Percentiles rank a stretch among this genome's conserved stretches.
These are phyloP conservation scores for Ceratobasidium sp. DNA, from an alignment of 1,284 basidiomycete species.

Conservation along the genomic window DNA sequence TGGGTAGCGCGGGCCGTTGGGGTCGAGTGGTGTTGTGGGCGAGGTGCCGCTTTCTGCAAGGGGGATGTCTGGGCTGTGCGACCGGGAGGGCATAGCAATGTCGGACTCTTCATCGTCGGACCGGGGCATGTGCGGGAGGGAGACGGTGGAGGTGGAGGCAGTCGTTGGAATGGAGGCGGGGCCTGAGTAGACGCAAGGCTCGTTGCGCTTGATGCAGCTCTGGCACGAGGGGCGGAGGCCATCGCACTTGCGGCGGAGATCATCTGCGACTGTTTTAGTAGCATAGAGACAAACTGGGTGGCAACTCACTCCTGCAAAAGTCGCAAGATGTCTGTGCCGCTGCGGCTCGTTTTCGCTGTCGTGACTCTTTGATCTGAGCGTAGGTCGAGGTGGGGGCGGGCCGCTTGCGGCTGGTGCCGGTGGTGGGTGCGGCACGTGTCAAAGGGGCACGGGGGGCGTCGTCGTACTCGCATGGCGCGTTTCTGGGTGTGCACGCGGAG, in stretches of 20 bases:
- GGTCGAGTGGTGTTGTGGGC: not conserved
- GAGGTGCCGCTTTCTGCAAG: not conserved
- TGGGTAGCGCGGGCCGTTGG: not conserved
- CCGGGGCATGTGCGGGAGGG: not conserved
- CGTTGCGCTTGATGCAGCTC: slow-evolving; percentile 25
- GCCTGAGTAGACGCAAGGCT: slow-evolving; percentile 26
- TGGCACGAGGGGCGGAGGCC: slow-evolving; percentile 32
- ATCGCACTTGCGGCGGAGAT: slow-evolving; percentile 36
- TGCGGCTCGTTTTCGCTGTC: slow-evolving; percentile 28
- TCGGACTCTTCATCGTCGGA: slow-evolving; percentile 32
- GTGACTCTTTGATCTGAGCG: slow-evolving; percentile 27
- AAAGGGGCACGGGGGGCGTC: not conserved
- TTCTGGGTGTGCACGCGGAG: not conserved
- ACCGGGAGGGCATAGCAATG: slow-evolving; percentile 7
- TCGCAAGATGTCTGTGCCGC: slow-evolving; percentile 32
- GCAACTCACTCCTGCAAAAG: slow-evolving; percentile 35
- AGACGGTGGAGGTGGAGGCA: not conserved
- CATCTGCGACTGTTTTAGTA: slow-evolving; percentile 3
- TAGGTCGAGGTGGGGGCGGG: slow-evolving; percentile 20
- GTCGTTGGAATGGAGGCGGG: slow-evolving; percentile 1
- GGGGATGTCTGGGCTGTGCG: slow-evolving; percentile 19
- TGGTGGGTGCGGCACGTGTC: not conserved
- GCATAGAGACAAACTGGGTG: not conserved
- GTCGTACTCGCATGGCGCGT: slow-evolving; percentile 16
- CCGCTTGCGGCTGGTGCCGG: slow-evolving; percentile 6